These are phyloP conservation scores for Apiospora arundinis DNA, from an alignment of 2,329 filamentous ascomycete genomes.

Conservation along the genomic window DNA sequence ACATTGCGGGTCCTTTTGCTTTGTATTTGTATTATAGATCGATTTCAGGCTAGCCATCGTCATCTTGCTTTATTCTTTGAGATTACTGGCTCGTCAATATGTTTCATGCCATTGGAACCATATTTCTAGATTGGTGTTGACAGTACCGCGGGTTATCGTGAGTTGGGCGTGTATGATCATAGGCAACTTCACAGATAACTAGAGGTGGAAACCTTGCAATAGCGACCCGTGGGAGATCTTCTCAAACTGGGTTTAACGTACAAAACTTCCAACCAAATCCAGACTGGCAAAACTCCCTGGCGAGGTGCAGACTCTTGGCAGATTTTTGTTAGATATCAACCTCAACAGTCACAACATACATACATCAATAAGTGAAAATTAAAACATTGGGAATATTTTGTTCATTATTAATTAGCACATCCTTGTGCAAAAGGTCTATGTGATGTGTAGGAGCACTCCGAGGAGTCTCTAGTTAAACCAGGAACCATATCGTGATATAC, in stretches of 20 bases:
- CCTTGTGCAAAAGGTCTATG: slow-evolving; percentile 3
- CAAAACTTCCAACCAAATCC: no score
- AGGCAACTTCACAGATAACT: no score
- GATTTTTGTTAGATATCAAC: no score
- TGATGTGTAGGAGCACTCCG: not conserved
- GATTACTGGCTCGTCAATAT: not conserved
- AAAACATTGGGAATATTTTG: not conserved
- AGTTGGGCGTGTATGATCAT: no score
- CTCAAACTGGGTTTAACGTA: no score
- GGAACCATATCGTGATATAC: not conserved
- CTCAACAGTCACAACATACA: not conserved
- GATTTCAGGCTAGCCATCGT: not conserved
- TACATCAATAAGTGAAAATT: not conserved
- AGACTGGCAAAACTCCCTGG: not conserved
- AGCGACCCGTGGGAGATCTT: no score
- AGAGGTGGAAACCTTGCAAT: no score
- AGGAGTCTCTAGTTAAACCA: not conserved
- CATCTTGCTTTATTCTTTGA: not conserved
- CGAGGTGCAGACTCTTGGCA: not conserved
- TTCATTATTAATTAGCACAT: slow-evolving; percentile 19
- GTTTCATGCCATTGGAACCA: not conserved
- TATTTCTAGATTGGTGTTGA: no score
- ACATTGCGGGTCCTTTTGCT: not conserved
- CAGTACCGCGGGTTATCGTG: no score
- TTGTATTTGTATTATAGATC: slow-evolving; percentile 11